Base-by-base conservation (phyloP, 2,329 filamentous ascomycete genomes). In the Fusarium piperis region DNA sequence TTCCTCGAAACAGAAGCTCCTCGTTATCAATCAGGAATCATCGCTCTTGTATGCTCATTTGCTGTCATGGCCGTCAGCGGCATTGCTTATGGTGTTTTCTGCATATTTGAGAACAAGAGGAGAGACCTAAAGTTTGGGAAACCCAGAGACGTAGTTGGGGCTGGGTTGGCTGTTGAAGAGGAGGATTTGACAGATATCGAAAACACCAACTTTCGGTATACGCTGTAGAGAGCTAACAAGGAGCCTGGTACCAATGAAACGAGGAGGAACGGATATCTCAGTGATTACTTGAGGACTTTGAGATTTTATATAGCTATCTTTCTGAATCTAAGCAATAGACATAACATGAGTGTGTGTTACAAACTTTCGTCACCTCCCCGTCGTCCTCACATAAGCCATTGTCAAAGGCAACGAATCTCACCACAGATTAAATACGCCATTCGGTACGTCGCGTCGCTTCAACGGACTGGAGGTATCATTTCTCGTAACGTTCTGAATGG, bases 1-100 rank as follows among this genome's bases (percentile, higher is more conserved):
- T 79, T 79, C 18, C 67, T 71, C 1, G 65, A 71, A 1, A 63
- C 48, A 1, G 78, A 79, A 18, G 75, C 78, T 5, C 78, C 78
- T 0, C 66, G 68, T 3, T 79, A 79, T 26, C 64, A 64, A 0
- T 71, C 79, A 0, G 78, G 78, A 0, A 80, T 80, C 9, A 65
- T 70, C 1, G 65, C 73, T 0, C 76, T 79, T 66, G 64, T 79
- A 8, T 76, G 61, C 11, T 75, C 76, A 0, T 79, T 80, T n/a
- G 71, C 72, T 0, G 44, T 78, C 2, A 76, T 78, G 67, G 74
- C 72, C 0, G 67, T 59, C 0, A 65, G 64, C 0, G 77, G 77
- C 1, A 7, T 78, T 0, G 57, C 51, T 0, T 78, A 78, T 3
- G 78, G 68, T 5, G 3, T 73, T 0, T 33, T 79, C 0, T 79